Evolutionary conservation across 2,329 filamentous ascomycete genomes (phyloP).

Genomic region (Trichoderma guizhouense): DNA sequence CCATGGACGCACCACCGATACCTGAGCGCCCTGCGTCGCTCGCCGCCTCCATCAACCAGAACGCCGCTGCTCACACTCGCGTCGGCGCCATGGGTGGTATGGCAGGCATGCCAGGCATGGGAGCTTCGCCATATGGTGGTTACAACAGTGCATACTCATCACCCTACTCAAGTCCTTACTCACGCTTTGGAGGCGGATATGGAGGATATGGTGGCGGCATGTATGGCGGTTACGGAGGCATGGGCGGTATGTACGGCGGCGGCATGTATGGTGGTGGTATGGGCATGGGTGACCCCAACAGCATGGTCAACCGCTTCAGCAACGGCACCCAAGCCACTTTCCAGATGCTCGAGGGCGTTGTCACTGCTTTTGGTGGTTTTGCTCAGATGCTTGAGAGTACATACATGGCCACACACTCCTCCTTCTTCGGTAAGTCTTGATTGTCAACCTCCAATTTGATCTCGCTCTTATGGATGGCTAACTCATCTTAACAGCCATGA

Average conservation of each 20-base stretch:
- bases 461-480: background rate
- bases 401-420: conserved; percentile 98
- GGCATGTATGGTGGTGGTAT: conserved; percentile 44
- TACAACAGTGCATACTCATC: conserved; percentile 39
- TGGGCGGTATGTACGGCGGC: conserved; percentile 43
- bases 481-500: conserved; percentile 66
- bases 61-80: conserved; percentile 72
- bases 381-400: conserved; percentile 99
- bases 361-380: conserved; percentile 94
- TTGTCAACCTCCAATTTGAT: background rate
- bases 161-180: conserved; percentile 42
- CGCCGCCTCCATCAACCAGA: conserved; percentile 77
- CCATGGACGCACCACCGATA: conserved; percentile 60
- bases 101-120: conserved; percentile 42
- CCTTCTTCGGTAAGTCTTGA: conserved; percentile 80
- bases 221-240: conserved; percentile 38
- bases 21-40: conserved; percentile 80
- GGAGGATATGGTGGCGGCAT: conserved; percentile 35
- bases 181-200: conserved; percentile 42
- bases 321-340: conserved; percentile 96
- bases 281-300: conserved; percentile 79
- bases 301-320: conserved; percentile 90
- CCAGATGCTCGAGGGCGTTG: conserved; percentile 96
- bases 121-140: conserved; percentile 49
- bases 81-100: conserved; percentile 29